These are phyloP conservation scores for Diaporthe citri DNA, from an alignment of 2,329 filamentous ascomycete genomes.

Conservation along the genomic window DNA sequence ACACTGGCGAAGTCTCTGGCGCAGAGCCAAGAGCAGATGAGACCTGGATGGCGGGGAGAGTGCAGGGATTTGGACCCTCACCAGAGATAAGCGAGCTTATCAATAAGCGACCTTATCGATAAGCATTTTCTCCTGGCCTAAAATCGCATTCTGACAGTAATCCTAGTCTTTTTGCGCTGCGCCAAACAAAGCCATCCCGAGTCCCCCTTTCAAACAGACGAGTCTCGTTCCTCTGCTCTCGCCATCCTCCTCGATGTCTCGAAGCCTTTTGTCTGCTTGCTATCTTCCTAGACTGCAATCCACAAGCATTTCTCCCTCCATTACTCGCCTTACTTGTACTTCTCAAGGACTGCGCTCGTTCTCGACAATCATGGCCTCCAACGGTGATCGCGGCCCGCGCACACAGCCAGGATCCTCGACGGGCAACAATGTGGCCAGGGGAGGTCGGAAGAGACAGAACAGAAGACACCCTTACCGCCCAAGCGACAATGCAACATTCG, in stretches of 20 bases:
- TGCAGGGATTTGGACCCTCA: not conserved
- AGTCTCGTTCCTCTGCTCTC: not conserved
- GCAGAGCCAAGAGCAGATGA: not conserved
- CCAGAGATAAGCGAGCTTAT: slow-evolving; percentile 8
- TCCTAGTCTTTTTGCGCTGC: not conserved
- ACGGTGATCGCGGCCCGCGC: slow-evolving; percentile 1
- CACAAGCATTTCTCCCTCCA: not conserved
- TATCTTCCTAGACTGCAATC: not conserved
- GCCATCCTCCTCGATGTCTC: not conserved
- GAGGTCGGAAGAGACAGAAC: slow-evolving; percentile 20
- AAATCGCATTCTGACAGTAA: slow-evolving; percentile 5
- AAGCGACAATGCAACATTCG: slow-evolving; percentile 6
- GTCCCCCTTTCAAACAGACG: not conserved
- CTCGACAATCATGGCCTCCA: slow-evolving; percentile 21
- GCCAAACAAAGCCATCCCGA: slow-evolving; percentile 19
- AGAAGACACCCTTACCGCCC: slow-evolving; percentile 26
- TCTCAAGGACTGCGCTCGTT: not conserved
- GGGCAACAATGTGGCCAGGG: slow-evolving; percentile 11
- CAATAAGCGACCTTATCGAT: slow-evolving; percentile 27
- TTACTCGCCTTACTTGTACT: not conserved
- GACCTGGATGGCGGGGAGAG: not conserved
- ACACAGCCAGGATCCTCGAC: not conserved
- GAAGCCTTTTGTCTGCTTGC: not conserved
- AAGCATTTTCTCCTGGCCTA: not conserved
- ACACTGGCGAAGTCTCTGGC: not conserved